phyloP scores from a whole-genome alignment of 148 eudicot genomes.

The Spergularia bocconei region DNA sequence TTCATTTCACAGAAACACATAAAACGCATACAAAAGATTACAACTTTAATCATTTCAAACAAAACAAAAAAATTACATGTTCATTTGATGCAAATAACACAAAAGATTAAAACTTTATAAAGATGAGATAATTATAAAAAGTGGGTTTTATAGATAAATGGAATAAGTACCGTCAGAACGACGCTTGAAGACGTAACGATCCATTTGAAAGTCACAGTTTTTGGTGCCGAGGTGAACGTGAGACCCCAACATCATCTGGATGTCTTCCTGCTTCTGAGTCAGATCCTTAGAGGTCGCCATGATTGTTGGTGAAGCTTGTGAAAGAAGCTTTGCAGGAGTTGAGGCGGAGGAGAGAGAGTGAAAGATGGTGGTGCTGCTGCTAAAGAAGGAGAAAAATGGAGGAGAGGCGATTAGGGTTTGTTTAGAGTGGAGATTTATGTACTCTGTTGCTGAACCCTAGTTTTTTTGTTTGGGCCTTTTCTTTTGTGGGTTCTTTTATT shows the following conservation, averaged over 20 bases:
- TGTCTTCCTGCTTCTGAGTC: conserved; percentile 50
- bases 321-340: too few relatives aligned
- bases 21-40: background rate
- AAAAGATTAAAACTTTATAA: background rate
- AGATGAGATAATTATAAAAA: background rate
- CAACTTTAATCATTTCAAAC: background rate
- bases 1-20: background rate
- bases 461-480: too few relatives aligned
- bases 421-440: background rate
- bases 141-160: background rate
- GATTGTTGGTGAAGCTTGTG: background rate
- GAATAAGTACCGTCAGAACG: conserved; percentile 53
- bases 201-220: conserved; percentile 75
- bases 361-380: background rate
- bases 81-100: background rate
- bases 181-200: conserved; percentile 68
- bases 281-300: conserved; percentile 21
- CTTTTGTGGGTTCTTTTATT: too few relatives aligned
- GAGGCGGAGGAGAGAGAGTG: background rate
- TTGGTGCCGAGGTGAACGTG: conserved; percentile 74
- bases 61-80: background rate
- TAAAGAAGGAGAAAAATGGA: background rate
- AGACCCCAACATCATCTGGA: conserved; percentile 68
- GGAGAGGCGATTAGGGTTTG: background rate
- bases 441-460: too few relatives aligned